Evolutionary conservation across 73 alveolate species (phyloP).

Genomic region (Tetrahymena thermophila): DNA sequence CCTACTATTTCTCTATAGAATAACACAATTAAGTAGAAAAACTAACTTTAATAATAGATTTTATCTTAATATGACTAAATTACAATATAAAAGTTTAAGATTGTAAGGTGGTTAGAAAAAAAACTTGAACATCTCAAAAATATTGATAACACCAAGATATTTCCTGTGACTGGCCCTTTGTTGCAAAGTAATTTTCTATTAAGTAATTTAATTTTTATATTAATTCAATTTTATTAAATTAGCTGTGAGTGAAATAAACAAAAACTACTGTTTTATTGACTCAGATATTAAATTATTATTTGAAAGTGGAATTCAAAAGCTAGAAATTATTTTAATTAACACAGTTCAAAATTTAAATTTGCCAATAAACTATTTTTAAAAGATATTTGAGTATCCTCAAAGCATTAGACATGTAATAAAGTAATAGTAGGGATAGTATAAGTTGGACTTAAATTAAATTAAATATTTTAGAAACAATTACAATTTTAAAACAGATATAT

Average conservation of each 20-base stretch:
- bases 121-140: neutral
- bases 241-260: neutral
- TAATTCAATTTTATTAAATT: too few relatives aligned
- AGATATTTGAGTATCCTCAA: neutral
- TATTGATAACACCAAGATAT: neutral
- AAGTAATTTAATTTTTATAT: too few relatives aligned
- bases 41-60: too few relatives aligned
- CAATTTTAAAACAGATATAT: neutral
- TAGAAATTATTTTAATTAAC: neutral
- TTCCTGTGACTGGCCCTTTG: neutral
- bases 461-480: neutral
- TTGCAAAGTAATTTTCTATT: neutral
- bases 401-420: neutral
- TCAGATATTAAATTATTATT: neutral
- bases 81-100: too few relatives aligned
- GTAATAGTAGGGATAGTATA: neutral
- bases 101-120: neutral
- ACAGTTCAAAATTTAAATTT: neutral
- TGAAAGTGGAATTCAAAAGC: neutral
- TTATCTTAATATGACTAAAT: neutral
- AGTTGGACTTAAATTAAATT: neutral
- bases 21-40: too few relatives aligned
- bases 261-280: neutral
- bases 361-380: neutral
- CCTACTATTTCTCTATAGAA: neutral